Base-by-base conservation (phyloP, 371 early-diverging fungal genomes). In the Rhizopus delemar region DNA sequence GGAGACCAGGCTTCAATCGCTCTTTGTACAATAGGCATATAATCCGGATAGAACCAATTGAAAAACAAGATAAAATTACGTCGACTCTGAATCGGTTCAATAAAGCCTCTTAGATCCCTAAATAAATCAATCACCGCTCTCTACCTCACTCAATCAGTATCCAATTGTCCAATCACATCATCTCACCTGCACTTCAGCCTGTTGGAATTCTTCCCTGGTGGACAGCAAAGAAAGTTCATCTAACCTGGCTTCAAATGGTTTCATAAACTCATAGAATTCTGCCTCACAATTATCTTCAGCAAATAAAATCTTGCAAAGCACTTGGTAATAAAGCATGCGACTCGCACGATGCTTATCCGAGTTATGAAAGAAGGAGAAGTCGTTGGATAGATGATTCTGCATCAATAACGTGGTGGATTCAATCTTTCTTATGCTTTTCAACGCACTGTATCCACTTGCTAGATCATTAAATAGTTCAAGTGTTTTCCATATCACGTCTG, bases 51-150 rank as follows among this genome's bases (percentile, higher is more conserved):
- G 33, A 94, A 83, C 95, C 95, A 94, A 35, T 90, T 86, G 57
- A 90, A 92, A 59, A 94, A 89, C 46, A 87, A 35, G 22, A 64
- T 58, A 58, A 81, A 94, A 57, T 83, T 76, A 46, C 68, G 68
- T 63, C 80, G 81, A 8, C 71, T 78, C 52, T 75, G 72, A 29
- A 90, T 78, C 13, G 91, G 81, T 1, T 77, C 59, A 38, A 92
- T 73, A 51, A 93, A 85, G 3, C 92, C 93, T 36, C 92, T 83
- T 46, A 94, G 66, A 66, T 94, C 94, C n/a, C 89, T 79, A 60
- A 94, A 89, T 3, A 88, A 48, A 8, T 89, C 87, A 8, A 76
- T 49, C 0, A 84, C 51, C 2, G 78, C 69, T 22, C 34, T 34
- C 69, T 65, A 56, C 13, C 35, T 16, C 4, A 32, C 15, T n/a